Evolutionary conservation across 2,329 filamentous ascomycete genomes (phyloP).

Genomic region (Cytospora mali): DNA sequence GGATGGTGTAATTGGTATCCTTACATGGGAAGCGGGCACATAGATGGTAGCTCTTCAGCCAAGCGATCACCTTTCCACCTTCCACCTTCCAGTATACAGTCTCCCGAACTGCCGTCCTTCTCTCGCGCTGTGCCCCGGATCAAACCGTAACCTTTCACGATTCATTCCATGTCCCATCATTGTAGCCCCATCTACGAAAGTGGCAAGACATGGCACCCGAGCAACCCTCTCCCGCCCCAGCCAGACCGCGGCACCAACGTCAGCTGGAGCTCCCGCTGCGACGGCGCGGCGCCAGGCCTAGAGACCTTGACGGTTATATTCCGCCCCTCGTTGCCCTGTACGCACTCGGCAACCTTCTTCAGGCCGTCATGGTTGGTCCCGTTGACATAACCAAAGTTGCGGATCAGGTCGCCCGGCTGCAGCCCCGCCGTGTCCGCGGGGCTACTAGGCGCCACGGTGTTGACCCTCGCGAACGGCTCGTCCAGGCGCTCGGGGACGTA

Average conservation of each 20-base stretch:
- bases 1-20: background rate
- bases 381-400: constrained; percentile 83
- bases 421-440: constrained; percentile 84
- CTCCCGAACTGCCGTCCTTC: background rate
- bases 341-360: constrained; percentile 82
- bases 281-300: constrained; percentile 46
- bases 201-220: constrained; percentile 87
- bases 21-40: background rate
- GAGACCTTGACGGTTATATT: constrained; percentile 67
- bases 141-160: too few relatives aligned
- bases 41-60: background rate
- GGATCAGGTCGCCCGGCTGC: constrained; percentile 77
- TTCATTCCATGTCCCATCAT: too few relatives aligned
- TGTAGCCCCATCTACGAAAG: constrained; percentile 52
- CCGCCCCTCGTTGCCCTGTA: constrained; percentile 82
- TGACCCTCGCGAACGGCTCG: constrained; percentile 82
- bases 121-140: background rate
- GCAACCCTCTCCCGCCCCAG: constrained; percentile 84
- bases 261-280: constrained; percentile 62
- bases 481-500: constrained; percentile 41
- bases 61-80: background rate
- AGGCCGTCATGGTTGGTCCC: constrained; percentile 84
- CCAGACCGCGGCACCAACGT: constrained; percentile 72
- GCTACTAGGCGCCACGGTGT: constrained; percentile 75
- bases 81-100: background rate